Evolutionary conservation across 148 eudicot species (phyloP), one percentile per base, ranked within the genome.

Genomic region (Rhododendron simsii): DNA sequence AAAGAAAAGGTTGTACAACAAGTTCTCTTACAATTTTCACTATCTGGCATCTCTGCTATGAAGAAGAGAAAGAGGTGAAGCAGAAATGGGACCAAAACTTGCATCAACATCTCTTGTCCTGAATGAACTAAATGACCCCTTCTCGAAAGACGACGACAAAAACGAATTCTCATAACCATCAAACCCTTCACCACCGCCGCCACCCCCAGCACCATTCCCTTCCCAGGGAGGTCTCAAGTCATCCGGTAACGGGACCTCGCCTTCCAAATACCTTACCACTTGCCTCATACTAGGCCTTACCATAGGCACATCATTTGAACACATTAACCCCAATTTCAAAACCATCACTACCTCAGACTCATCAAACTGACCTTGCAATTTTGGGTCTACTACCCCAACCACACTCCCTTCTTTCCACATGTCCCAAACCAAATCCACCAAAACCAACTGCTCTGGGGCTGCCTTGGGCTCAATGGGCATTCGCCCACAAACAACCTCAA

Each of bases 401-500:
- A 91, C 1, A 10, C 48, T 33, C 61, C 88, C 91, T 35, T 26
- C 20, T 45, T 33, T 74, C 92, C 88, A 89, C 20, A 69, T 73
- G 71, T 73, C 85, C 80, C 73, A 80, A 44, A 79, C 91, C 89
- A 86, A 87, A 84, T 90, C 91, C 79, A 88, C 87, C 55, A 91
- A 50, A 51, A 88, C 87, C 75, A 86, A 39, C 41, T 87, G 92
- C 9, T 89, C 91, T 20, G 83, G 65, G n/a, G 84, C 69, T 20
- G 87, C 89, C 3, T 87, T 50, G 8, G 65, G 84, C 45, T 88
- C 91, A 51, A 92, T 89, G 44, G 94, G 91, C 63, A 91, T 84
- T 41, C 92, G 79, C 26, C 94, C 94, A 81, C 91, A 92, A 20
- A 57, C 90, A 63, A 91, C 89, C 80, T 92, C 94, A 11, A 90